These are phyloP conservation scores for Geoglossum cookeanum DNA, from an alignment of 2,329 filamentous ascomycete species.

Conservation along the genomic window DNA sequence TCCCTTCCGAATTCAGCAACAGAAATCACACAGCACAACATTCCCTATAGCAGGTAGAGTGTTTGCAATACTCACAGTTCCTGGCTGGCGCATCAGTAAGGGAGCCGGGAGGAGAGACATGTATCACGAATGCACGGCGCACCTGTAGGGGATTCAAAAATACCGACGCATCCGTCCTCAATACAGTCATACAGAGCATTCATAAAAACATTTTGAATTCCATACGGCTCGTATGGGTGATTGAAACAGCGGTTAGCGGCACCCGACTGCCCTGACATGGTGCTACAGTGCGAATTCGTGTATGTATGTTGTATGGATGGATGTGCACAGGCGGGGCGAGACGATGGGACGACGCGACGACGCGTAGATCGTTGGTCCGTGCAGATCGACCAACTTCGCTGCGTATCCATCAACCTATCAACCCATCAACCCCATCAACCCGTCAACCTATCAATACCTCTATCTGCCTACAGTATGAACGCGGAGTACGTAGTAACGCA, in stretches of 20 bases:
- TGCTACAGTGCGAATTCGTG: background rate
- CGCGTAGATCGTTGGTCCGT: background rate
- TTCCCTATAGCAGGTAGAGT: background rate
- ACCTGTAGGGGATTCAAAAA: slow-evolving; percentile 87
- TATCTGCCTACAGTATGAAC: too few species aligned
- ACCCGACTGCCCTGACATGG: background rate
- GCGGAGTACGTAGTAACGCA: too few species aligned
- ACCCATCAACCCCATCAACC: too few species aligned
- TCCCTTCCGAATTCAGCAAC: slow-evolving; percentile 29
- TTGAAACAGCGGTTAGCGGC: slow-evolving; percentile 40
- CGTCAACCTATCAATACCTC: too few species aligned
- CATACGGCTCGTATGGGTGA: slow-evolving; percentile 74
- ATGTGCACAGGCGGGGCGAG: too few species aligned
- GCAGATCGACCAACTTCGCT: background rate
- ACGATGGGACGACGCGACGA: background rate
- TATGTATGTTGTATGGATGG: too few species aligned
- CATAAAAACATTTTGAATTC: slow-evolving; percentile 82
- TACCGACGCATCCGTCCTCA: slow-evolving; percentile 61
- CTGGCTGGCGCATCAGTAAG: slow-evolving; percentile 19
- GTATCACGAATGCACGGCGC: background rate
- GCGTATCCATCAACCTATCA: too few species aligned
- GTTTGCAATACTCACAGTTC: slow-evolving; percentile 20
- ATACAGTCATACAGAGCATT: slow-evolving; percentile 60
- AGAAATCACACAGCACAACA: too few species aligned
- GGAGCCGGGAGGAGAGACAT: slow-evolving; percentile 11